These are phyloP conservation scores for Isoetes taiwanensis DNA, from an alignment of 75 land plant species.

Conservation along the genomic window DNA sequence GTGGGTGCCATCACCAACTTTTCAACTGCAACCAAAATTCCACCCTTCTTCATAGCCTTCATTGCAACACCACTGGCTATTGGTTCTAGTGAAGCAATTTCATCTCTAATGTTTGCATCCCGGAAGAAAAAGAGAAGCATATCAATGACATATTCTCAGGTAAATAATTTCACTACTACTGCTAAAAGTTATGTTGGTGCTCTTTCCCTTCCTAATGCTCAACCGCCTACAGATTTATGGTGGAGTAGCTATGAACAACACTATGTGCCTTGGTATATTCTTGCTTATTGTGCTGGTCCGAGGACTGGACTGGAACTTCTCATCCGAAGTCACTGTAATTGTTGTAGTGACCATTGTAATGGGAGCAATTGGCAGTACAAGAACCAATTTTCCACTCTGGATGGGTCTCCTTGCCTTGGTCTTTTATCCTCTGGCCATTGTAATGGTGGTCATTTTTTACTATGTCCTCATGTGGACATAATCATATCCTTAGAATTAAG, in stretches of 20 bases:
- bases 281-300: slow-evolving; percentile 6
- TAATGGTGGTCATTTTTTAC: slow-evolving; percentile 67
- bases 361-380: slow-evolving; percentile 43
- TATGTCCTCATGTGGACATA: slow-evolving; percentile 74
- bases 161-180: slow-evolving; percentile 11
- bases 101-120: slow-evolving; percentile 66
- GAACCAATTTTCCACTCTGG: slow-evolving; percentile 77
- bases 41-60: slow-evolving; percentile 89
- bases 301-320: slow-evolving; percentile 14
- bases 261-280: slow-evolving; percentile 13
- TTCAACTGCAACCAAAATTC: slow-evolving; percentile 67
- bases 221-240: slow-evolving; percentile 17
- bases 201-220: too few relatives aligned
- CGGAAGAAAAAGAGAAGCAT: slow-evolving; percentile 44
- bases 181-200: too few relatives aligned
- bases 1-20: slow-evolving; percentile 78
- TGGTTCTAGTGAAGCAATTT: slow-evolving; percentile 79
- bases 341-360: slow-evolving; percentile 11
- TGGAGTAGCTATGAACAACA: slow-evolving; percentile 16
- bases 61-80: slow-evolving; percentile 81
- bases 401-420: slow-evolving; percentile 41
- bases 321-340: slow-evolving; percentile 16
- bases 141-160: slow-evolving; percentile 90
- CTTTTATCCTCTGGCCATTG: slow-evolving; percentile 66
- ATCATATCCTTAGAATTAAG: too few relatives aligned